Percentiles rank a stretch among this genome's conserved stretches.
These are phyloP conservation scores for Yamadazyma spencermartinsiae DNA, from an alignment of 1,139 yeast species.

Conservation along the genomic window DNA sequence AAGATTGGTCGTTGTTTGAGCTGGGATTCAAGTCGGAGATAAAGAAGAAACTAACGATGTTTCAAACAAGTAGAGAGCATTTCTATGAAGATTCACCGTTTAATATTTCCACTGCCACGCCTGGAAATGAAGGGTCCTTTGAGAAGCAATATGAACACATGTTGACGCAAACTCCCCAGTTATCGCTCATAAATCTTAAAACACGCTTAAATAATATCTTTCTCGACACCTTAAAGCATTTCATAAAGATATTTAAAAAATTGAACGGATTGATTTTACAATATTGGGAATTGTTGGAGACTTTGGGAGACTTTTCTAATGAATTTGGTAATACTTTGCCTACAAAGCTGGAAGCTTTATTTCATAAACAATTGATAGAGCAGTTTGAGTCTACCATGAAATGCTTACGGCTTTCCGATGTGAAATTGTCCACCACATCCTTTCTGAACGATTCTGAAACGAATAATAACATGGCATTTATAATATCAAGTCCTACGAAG, in stretches of 20 bases:
- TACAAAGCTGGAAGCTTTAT: slow-evolving; percentile 29
- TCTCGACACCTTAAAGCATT: slow-evolving; percentile 32
- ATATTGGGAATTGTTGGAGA: slow-evolving; percentile 30
- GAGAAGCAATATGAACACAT: slow-evolving; percentile 29
- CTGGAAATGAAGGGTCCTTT: slow-evolving; percentile 19
- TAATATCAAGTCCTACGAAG: slow-evolving; percentile 44
- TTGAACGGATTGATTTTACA: slow-evolving; percentile 28
- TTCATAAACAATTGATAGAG: slow-evolving; percentile 28
- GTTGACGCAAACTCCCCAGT: slow-evolving; percentile 27
- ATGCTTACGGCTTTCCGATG: slow-evolving; percentile 19
- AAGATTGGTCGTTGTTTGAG: slow-evolving; percentile 26
- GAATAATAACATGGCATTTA: slow-evolving; percentile 27
- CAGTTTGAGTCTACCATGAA: slow-evolving; percentile 30
- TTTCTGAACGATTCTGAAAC: slow-evolving; percentile 10
- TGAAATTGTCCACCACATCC: slow-evolving; percentile 7
- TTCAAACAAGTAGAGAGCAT: slow-evolving; percentile 21
- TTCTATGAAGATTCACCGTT: slow-evolving; percentile 33
- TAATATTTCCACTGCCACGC: slow-evolving; percentile 16
- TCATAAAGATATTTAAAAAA: slow-evolving; percentile 33
- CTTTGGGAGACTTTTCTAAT: slow-evolving; percentile 26
- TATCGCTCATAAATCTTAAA: slow-evolving; percentile 34
- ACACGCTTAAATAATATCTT: slow-evolving; percentile 37
- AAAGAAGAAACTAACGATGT: slow-evolving; percentile 19
- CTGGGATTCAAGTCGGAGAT: slow-evolving; percentile 37
- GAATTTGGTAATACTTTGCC: slow-evolving; percentile 27